phyloP scores from a whole-genome alignment of 768 basidiomycete species.

The Termitomyces sp. region DNA sequence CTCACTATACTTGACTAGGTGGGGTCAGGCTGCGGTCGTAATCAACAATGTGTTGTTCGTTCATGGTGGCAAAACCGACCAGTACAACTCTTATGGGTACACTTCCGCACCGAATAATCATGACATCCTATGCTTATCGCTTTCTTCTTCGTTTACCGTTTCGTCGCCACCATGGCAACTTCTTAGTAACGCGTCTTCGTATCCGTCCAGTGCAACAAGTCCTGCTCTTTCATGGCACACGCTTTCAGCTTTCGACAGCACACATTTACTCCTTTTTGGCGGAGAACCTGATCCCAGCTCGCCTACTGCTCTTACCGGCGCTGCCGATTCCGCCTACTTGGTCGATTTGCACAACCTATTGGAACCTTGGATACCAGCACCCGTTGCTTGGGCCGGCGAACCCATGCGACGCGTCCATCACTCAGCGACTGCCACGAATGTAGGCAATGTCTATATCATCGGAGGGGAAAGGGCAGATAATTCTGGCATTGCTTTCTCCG shows the following conservation, averaged over 20 bases:
- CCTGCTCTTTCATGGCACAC: constrained; percentile 79
- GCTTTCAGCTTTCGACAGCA: constrained; percentile 56
- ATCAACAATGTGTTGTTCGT: constrained; percentile 58
- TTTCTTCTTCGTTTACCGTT: constrained; percentile 52
- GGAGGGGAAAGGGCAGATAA: constrained; percentile 84
- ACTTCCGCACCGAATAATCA: constrained; percentile 65
- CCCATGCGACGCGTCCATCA: constrained; percentile 79
- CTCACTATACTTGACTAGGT: constrained; percentile 38
- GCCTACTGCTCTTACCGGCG: constrained; percentile 38
- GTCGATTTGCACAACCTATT: constrained; percentile 36
- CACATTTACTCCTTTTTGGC: constrained; percentile 62
- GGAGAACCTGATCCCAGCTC: constrained; percentile 66
- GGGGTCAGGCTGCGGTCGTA: constrained; percentile 72
- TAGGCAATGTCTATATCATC: constrained; percentile 59
- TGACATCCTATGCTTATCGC: constrained; percentile 66
- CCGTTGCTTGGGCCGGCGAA: constrained; percentile 52
- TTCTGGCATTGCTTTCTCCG: constrained; percentile 55
- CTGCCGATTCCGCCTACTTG: constrained; percentile 58
- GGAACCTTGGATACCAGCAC: constrained; percentile 43
- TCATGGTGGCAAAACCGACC: constrained; percentile 79
- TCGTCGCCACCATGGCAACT: constrained; percentile 66
- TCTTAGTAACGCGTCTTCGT: constrained; percentile 36
- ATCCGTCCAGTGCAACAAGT: constrained; percentile 39
- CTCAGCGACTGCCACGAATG: constrained; percentile 41
- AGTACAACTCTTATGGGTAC: constrained; percentile 63